phyloP scores from a whole-genome alignment of 2,329 filamentous ascomycete genomes.

The Colletotrichum acutatum region DNA sequence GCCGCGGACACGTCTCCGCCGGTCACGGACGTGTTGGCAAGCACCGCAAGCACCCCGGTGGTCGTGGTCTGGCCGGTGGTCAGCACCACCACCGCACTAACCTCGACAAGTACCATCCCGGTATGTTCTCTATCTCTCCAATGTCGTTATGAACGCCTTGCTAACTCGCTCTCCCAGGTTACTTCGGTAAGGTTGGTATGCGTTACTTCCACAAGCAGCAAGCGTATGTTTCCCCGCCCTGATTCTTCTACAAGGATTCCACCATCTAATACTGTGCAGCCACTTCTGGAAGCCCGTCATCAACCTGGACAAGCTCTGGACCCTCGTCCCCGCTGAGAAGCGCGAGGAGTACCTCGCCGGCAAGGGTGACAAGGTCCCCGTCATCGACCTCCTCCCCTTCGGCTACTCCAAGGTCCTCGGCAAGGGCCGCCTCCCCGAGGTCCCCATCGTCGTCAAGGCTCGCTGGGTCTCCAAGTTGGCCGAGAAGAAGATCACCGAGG shows the following conservation, averaged over 20 bases:
- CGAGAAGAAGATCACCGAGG: slow-evolving; percentile 99
- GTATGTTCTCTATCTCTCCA: background rate
- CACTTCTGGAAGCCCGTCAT: slow-evolving; percentile 98
- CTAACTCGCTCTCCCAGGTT: slow-evolving; percentile 94
- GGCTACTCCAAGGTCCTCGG: slow-evolving; percentile 99
- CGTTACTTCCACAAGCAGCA: slow-evolving; percentile 96
- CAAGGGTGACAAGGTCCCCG: slow-evolving; percentile 92
- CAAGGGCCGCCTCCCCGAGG: slow-evolving; percentile 94
- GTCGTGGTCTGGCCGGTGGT: slow-evolving; percentile 94
- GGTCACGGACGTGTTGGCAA: slow-evolving; percentile 99
- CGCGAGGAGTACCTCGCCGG: slow-evolving; percentile 91
- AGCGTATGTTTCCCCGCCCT: slow-evolving; percentile 55
- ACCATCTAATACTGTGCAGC: slow-evolving; percentile 39
- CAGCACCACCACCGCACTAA: slow-evolving; percentile 98
- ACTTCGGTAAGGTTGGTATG: slow-evolving; percentile 98
- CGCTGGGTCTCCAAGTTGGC: slow-evolving; percentile 96
- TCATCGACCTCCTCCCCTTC: slow-evolving; percentile 96
- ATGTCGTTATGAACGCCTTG: slow-evolving; percentile 8
- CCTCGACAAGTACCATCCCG: slow-evolving; percentile 77
- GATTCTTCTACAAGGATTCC: background rate
- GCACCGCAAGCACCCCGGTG: slow-evolving; percentile 92
- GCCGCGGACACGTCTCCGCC: slow-evolving; percentile 97
- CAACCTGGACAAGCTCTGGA: slow-evolving; percentile 99
- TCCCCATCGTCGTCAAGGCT: slow-evolving; percentile 94
- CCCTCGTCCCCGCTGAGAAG: slow-evolving; percentile 91